A percentile compares a stretch with the other conserved stretches of the same genome.
These are phyloP conservation scores for Tuber melanosporum DNA, from an alignment of 495 filamentous ascomycete species.

Conservation along the genomic window DNA sequence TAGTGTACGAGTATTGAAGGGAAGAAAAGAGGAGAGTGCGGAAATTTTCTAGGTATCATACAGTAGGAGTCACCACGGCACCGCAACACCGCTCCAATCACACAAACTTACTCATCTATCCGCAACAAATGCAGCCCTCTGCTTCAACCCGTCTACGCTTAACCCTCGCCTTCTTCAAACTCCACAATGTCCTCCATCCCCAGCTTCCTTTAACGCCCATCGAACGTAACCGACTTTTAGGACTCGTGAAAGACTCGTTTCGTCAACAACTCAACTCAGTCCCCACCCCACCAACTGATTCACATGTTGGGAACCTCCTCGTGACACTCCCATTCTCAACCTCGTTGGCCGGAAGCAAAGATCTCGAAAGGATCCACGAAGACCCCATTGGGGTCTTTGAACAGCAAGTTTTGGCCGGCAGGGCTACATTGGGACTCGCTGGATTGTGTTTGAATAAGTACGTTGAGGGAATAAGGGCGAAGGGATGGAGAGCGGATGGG, in stretches of 20 bases:
- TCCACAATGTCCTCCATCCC: slow-evolving; percentile 21
- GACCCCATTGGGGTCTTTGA: slow-evolving; percentile 25
- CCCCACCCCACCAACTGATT: slow-evolving; percentile 20
- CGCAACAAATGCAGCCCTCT: background rate
- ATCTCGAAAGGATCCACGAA: slow-evolving; percentile 16
- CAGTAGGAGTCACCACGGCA: background rate
- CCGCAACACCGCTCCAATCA: background rate
- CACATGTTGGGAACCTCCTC: slow-evolving; percentile 18
- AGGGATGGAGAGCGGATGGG: background rate
- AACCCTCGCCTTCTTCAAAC: slow-evolving; percentile 1
- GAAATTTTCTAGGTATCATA: background rate
- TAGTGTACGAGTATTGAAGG: background rate
- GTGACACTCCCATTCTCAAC: slow-evolving; percentile 14
- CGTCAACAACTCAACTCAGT: slow-evolving; percentile 22
- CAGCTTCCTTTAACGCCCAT: slow-evolving; percentile 24
- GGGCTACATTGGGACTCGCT: slow-evolving; percentile 17
- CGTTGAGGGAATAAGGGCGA: slow-evolving; percentile 7
- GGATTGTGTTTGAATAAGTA: slow-evolving; percentile 28
- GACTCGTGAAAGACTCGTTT: slow-evolving; percentile 32
- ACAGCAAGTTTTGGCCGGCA: slow-evolving; percentile 24
- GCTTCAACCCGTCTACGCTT: background rate
- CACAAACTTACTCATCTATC: background rate
- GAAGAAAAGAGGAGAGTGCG: background rate
- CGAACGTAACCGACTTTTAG: slow-evolving; percentile 30
- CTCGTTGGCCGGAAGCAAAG: background rate